Evolutionary conservation across 2,329 filamentous ascomycete species (phyloP).

Genomic region (Thielaviopsis punctulata): DNA sequence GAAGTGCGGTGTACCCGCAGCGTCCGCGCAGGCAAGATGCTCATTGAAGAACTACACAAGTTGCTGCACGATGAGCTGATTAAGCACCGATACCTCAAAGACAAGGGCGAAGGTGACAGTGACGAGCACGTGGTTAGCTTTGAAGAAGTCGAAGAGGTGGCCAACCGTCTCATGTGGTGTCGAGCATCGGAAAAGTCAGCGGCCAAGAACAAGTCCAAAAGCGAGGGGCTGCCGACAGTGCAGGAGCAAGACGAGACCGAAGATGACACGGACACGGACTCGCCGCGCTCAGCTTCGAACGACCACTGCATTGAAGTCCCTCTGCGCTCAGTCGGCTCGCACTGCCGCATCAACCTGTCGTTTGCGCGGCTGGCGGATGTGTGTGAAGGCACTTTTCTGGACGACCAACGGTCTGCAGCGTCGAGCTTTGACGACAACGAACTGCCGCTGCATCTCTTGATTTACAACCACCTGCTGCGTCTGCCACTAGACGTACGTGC

Average conservation of each 20-base stretch:
- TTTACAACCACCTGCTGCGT: constrained; percentile 58
- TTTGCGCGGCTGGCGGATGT: constrained; percentile 57
- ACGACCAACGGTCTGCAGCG: constrained; percentile 25
- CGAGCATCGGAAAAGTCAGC: constrained; percentile 20
- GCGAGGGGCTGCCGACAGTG: constrained; percentile 31
- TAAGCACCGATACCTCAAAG: constrained; percentile 15
- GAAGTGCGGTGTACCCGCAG: constrained; percentile 57
- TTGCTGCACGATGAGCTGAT: constrained; percentile 33
- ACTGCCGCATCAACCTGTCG: constrained; percentile 43
- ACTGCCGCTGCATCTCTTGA: constrained; percentile 54
- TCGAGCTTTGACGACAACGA: constrained; percentile 72
- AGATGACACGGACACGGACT: constrained; percentile 14
- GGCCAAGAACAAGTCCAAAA: constrained; percentile 11
- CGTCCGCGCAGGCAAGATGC: constrained; percentile 53
- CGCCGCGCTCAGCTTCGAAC: not conserved
- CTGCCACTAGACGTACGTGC: constrained; percentile 70
- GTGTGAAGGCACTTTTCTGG: constrained; percentile 61
- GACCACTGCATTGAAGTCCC: constrained; percentile 22
- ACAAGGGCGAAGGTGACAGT: constrained; percentile 17
- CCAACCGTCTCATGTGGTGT: constrained; percentile 66
- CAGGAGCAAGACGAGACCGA: constrained; percentile 40
- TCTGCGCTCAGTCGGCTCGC: constrained; percentile 29
- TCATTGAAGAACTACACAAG: constrained; percentile 53
- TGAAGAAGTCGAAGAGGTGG: constrained; percentile 65
- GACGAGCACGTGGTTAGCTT: constrained; percentile 38